Evolutionary conservation across 73 alveolate genomes (phyloP).

Genomic region (Urostyla sp.): DNA sequence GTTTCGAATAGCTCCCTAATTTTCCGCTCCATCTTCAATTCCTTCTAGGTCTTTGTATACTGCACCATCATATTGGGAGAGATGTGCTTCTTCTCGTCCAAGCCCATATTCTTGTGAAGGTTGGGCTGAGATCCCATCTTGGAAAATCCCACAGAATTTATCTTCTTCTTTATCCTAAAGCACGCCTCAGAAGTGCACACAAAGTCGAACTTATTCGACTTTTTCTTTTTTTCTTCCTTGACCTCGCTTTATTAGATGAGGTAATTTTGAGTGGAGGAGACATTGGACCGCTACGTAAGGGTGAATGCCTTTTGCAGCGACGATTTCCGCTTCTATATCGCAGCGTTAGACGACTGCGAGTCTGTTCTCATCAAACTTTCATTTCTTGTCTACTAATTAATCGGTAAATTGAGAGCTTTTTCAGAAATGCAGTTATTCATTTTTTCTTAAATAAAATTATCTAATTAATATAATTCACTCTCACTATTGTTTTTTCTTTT

Average conservation of each 20-base stretch:
- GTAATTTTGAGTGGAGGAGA: too few species aligned
- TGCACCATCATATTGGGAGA: slow-evolving; percentile 49
- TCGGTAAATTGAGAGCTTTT: too few species aligned
- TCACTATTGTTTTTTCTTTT: slow-evolving; percentile 28
- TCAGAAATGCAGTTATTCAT: neutral
- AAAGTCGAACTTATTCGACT: slow-evolving; percentile 18
- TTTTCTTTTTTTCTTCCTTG: too few species aligned
- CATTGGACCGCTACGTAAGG: too few species aligned
- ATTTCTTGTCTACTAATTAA: too few species aligned
- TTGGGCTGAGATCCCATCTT: neutral
- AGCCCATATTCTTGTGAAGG: neutral
- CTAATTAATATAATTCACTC: neutral
- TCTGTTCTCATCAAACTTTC: too few species aligned
- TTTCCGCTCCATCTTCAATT: slow-evolving; percentile 13
- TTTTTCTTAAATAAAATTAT: neutral
- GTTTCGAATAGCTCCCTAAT: slow-evolving; percentile 30
- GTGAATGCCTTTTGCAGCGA: too few species aligned
- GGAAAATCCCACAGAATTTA: slow-evolving; percentile 20
- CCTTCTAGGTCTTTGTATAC: slow-evolving; percentile 28
- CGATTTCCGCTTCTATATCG: too few species aligned
- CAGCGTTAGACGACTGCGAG: too few species aligned
- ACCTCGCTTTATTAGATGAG: too few species aligned
- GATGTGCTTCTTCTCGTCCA: neutral
- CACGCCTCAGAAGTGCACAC: slow-evolving; percentile 50
- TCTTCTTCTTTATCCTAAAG: slow-evolving; percentile 38